Conservation (phyloP, 1,284 basidiomycete genomes). For the Apiotrichum domesticum region DNA sequence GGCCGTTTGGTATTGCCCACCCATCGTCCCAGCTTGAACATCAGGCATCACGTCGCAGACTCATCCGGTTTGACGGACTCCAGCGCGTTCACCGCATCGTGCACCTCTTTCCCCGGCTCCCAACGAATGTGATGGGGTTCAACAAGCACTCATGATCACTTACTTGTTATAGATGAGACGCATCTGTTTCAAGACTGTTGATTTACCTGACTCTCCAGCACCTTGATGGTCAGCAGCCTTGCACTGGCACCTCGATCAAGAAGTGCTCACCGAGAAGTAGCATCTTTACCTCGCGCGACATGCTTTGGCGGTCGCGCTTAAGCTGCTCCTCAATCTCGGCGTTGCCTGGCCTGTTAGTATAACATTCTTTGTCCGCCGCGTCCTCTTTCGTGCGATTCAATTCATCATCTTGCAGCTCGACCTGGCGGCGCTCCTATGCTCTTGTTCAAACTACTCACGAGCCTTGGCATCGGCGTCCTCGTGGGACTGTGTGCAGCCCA, state of each 20-base stretch:
- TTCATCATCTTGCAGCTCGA: not conserved
- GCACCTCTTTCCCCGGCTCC: no score
- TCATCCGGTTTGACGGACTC: not conserved
- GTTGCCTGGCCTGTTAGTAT: constrained; percentile 51
- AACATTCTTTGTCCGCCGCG: not conserved
- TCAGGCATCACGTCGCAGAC: not conserved
- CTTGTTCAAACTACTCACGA: constrained; percentile 27
- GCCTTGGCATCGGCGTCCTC: constrained; percentile 48
- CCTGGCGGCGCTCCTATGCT: not conserved
- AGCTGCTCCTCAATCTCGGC: constrained; percentile 95
- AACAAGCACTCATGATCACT: constrained; percentile 5
- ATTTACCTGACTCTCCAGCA: constrained; percentile 85
- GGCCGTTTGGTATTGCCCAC: no score
- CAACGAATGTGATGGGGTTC: no score
- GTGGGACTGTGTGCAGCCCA: constrained; percentile 50
- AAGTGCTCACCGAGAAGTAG: constrained; percentile 56
- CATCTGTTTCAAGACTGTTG: constrained; percentile 93
- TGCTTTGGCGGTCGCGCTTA: constrained; percentile 82
- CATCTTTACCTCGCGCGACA: constrained; percentile 87
- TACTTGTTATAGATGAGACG: constrained; percentile 74
- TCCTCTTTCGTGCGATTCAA: not conserved
- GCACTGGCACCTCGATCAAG: no score
- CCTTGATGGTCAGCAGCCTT: constrained; percentile 2
- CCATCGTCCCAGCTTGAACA: not conserved
- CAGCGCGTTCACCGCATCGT: not conserved